phyloP scores from a whole-genome alignment of 1,284 basidiomycete genomes.

The Rhodotorula sp. region DNA sequence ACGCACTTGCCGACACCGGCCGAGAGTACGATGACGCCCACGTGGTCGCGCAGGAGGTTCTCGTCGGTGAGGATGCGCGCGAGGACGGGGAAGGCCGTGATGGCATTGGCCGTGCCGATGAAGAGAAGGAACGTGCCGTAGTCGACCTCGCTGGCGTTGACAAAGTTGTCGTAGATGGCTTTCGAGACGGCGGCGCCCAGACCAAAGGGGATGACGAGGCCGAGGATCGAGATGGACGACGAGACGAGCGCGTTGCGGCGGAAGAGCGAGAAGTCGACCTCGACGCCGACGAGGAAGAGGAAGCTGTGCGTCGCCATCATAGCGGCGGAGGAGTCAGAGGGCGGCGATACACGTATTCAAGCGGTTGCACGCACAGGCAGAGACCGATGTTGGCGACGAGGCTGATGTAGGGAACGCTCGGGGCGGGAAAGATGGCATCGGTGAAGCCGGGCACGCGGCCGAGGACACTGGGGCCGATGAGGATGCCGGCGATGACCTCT shows the following conservation, averaged over 20 bases:
- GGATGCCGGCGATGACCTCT: slow-evolving; percentile 54
- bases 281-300: slow-evolving; percentile 69
- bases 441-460: slow-evolving; percentile 81
- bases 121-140: slow-evolving; percentile 92
- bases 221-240: slow-evolving; percentile 59
- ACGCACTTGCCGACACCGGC: slow-evolving; percentile 76
- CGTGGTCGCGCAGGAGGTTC: slow-evolving; percentile 81
- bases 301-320: slow-evolving; percentile 54
- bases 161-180: slow-evolving; percentile 77
- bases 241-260: slow-evolving; percentile 43
- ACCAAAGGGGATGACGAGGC: slow-evolving; percentile 77
- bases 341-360: too few relatives aligned
- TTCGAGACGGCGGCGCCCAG: slow-evolving; percentile 79
- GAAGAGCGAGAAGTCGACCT: slow-evolving; percentile 80
- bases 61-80: slow-evolving; percentile 78
- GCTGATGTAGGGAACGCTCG: slow-evolving; percentile 73
- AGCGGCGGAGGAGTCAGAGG: slow-evolving; percentile 63
- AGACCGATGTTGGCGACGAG: slow-evolving; percentile 86
- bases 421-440: slow-evolving; percentile 72
- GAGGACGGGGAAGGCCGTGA: slow-evolving; percentile 62
- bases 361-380: slow-evolving; percentile 38
- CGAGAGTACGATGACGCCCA: slow-evolving; percentile 88
- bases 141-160: slow-evolving; percentile 61
- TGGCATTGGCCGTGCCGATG: slow-evolving; percentile 65
- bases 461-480: slow-evolving; percentile 53